Evolutionary conservation across 1,284 basidiomycete species (phyloP), one percentile per base, ranked within the genome.

Genomic region (Taiwanofungus camphoratus): DNA sequence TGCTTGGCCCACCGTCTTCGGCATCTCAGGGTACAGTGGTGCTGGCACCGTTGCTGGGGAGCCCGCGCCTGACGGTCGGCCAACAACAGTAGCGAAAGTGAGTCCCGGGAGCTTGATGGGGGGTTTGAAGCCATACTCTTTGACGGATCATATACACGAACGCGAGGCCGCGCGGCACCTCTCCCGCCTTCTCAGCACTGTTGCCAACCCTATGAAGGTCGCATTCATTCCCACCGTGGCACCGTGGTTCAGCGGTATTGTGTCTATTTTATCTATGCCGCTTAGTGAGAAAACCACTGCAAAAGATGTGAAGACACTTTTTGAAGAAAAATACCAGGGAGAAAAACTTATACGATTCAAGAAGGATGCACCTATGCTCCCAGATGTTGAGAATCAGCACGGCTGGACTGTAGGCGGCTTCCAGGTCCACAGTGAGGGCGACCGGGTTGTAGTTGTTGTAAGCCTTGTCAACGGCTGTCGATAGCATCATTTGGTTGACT

Each of bases 61-160:
- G 46, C 74, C 66, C 11, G 79, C 80, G 49, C 66, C 74, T 0
- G 79, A 85, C 39, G 87, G 87, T 15, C 74, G 74, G 23, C 84
- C 86, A 0, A 73, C 76, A 19, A 93, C 86, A 16, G 71, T 84
- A 11, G 85, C 95, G 36, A 99, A 98, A 66, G 79, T 97, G 16
- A 74, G 78, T 2, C 72, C 89, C 0, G 82, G 89, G 51, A 82
- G 76, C 50, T 77, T 99, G 4, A 69, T 67, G 1, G 87, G 88
- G 20, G 87, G 82, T 1, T 69, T 98, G 37, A 76, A 82, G 29
- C 84, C 94, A 1, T 99, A 99, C 67, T 56, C 91, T 1, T 70
- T 99, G 21, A 99, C 95, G 3, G 94, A 96, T 66, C 95, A 99
- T 68, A 97, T 99, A 58, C 95, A 99, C 71, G 95, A 99, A 65